These are phyloP conservation scores for Huntiella moniliformis DNA, from an alignment of 2,329 filamentous ascomycete genomes.

Conservation along the genomic window DNA sequence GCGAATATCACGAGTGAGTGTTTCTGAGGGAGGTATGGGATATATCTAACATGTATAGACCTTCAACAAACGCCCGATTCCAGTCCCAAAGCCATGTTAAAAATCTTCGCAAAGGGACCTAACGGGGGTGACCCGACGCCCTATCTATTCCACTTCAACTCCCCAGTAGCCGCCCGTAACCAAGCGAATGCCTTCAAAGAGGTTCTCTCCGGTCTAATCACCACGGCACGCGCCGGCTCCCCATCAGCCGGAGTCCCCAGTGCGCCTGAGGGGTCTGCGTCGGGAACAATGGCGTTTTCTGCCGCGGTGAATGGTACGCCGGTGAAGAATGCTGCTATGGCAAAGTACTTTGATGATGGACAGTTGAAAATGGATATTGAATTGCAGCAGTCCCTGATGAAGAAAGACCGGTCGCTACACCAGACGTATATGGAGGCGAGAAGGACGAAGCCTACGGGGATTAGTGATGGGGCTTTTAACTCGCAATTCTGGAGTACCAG, in stretches of 20 bases:
- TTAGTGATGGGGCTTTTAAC: constrained; percentile 66
- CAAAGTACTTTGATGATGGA: constrained; percentile 63
- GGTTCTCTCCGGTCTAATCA: constrained; percentile 58
- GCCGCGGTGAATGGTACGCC: constrained; percentile 42
- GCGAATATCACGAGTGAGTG: constrained; percentile 62
- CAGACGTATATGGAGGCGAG: constrained; percentile 77
- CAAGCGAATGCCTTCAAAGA: constrained; percentile 80
- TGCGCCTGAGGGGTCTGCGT: constrained; percentile 18
- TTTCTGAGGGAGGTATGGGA: not conserved
- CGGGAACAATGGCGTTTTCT: constrained; percentile 61
- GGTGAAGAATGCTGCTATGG: constrained; percentile 17
- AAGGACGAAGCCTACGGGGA: constrained; percentile 63
- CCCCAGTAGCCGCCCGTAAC: constrained; percentile 46
- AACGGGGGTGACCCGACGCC: constrained; percentile 41
- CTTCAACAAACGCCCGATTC: constrained; percentile 84
- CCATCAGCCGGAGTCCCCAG: constrained; percentile 30
- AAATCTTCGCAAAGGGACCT: constrained; percentile 60
- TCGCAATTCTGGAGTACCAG: constrained; percentile 89
- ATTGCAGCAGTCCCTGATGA: constrained; percentile 75
- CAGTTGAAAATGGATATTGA: constrained; percentile 60
- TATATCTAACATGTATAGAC: constrained; percentile 30
- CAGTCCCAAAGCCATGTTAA: constrained; percentile 82
- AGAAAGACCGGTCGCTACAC: constrained; percentile 54
- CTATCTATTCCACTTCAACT: constrained; percentile 82
- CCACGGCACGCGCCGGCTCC: constrained; percentile 42